phyloP scores from a whole-genome alignment of 176 grass and related monocot species.

The Calamus simplicifolius region DNA sequence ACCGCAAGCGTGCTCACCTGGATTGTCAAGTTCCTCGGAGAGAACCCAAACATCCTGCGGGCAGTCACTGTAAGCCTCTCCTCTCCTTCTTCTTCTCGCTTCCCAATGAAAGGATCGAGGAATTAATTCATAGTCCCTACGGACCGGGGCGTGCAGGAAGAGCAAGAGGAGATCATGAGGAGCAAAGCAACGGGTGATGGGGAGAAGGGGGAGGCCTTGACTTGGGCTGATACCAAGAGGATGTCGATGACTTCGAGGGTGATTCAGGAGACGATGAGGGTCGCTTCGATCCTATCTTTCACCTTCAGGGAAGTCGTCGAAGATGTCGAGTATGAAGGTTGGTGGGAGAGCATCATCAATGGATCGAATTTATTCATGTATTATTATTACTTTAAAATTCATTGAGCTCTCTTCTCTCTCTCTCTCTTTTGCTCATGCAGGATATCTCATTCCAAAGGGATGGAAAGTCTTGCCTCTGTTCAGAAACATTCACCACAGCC shows the following conservation, averaged over 20 bases:
- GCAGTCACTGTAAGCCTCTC: slow-evolving; percentile 59
- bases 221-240: slow-evolving; percentile 68
- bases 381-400: no score
- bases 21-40: slow-evolving; percentile 95
- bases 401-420: no score
- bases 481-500: slow-evolving; percentile 93
- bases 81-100: no score
- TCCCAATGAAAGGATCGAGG: neutral
- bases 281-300: slow-evolving; percentile 96
- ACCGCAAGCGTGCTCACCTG: slow-evolving; percentile 96
- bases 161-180: slow-evolving; percentile 65
- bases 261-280: slow-evolving; percentile 96
- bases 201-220: slow-evolving; percentile 22
- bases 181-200: slow-evolving; percentile 26
- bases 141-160: slow-evolving; percentile 31
- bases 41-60: slow-evolving; percentile 62
- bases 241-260: slow-evolving; percentile 74
- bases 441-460: slow-evolving; percentile 97
- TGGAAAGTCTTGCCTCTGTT: slow-evolving; percentile 98
- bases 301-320: slow-evolving; percentile 96
- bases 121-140: no score
- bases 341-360: neutral
- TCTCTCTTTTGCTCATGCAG: slow-evolving; percentile 26
- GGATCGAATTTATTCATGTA: no score
- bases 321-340: slow-evolving; percentile 95